Evolutionary conservation across 495 filamentous ascomycete species (phyloP).

Genomic region (Lichenothelia convexa): DNA sequence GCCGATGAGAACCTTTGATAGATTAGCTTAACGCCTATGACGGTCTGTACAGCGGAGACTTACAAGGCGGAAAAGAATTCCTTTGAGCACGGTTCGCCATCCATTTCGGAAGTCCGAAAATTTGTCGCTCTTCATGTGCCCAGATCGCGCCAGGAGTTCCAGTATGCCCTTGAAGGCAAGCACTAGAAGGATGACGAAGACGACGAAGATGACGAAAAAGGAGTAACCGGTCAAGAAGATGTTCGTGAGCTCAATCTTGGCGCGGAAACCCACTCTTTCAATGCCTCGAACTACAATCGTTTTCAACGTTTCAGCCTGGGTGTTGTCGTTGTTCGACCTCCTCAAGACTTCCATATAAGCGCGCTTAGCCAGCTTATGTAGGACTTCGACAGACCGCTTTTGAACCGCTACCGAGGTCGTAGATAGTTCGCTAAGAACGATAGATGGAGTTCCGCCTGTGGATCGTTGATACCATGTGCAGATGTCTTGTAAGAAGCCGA

Average conservation of each 20-base stretch:
- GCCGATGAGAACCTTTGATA: constrained; percentile 52
- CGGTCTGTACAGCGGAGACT: constrained; percentile 9
- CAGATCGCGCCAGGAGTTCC: constrained; percentile 51
- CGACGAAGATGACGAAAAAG: constrained; percentile 76
- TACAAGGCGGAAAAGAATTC: constrained; percentile 76
- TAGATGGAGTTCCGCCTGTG: constrained; percentile 76
- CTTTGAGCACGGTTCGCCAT: constrained; percentile 73
- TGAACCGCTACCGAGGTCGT: constrained; percentile 70
- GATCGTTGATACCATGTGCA: constrained; percentile 93
- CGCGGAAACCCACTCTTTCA: constrained; percentile 72
- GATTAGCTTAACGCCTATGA: not conserved
- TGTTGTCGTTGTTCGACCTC: constrained; percentile 24
- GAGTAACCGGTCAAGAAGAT: constrained; percentile 81
- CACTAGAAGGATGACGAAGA: constrained; percentile 53
- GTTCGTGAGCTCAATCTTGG: constrained; percentile 76
- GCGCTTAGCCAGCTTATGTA: constrained; percentile 26
- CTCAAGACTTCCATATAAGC: constrained; percentile 31
- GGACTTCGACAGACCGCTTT: constrained; percentile 40
- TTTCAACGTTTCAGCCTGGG: constrained; percentile 16
- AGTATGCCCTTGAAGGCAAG: constrained; percentile 60
- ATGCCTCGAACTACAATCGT: constrained; percentile 68
- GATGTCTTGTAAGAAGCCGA: constrained; percentile 73
- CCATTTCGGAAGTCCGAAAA: constrained; percentile 90
- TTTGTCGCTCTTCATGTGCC: constrained; percentile 69
- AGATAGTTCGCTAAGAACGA: constrained; percentile 52